A percentile compares a stretch with the other conserved stretches of the same genome.
Conservation (phyloP, 1,284 basidiomycete genomes). For the Puccinia coronata region DNA sequence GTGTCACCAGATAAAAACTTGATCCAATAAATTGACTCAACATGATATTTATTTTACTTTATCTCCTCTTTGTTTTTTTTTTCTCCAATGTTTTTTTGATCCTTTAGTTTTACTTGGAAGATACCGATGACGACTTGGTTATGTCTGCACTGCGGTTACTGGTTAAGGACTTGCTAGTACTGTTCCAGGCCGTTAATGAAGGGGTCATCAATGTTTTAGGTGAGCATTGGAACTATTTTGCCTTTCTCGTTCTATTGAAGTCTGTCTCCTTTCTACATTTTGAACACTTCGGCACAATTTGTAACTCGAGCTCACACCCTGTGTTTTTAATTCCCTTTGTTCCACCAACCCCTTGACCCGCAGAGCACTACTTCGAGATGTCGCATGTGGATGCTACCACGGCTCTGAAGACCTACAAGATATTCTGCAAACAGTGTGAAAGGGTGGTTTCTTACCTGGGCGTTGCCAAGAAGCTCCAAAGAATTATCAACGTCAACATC, state of each 20-base stretch:
- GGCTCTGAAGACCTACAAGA: conserved; percentile 84
- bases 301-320: neutral
- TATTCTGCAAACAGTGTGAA: conserved; percentile 93
- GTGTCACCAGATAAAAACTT: neutral
- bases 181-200: conserved; percentile 96
- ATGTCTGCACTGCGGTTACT: conserved; percentile 87
- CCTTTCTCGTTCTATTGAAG: neutral
- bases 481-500: conserved; percentile 86
- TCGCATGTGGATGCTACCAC: conserved; percentile 83
- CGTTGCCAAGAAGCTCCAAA: conserved; percentile 88
- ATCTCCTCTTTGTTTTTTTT: neutral
- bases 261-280: neutral
- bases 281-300: neutral
- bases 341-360: neutral
- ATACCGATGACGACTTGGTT: conserved; percentile 81
- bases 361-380: conserved; percentile 99
- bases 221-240: conserved; percentile 58
- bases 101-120: conserved; percentile 83
- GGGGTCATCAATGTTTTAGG: conserved; percentile 95
- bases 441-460: conserved; percentile 88
- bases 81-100: neutral
- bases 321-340: neutral
- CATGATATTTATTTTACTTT: neutral
- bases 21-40: neutral
- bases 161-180: conserved; percentile 92